Conservation (phyloP, 352 stramenopile genomes). For the Phytophthora fragariae region DNA sequence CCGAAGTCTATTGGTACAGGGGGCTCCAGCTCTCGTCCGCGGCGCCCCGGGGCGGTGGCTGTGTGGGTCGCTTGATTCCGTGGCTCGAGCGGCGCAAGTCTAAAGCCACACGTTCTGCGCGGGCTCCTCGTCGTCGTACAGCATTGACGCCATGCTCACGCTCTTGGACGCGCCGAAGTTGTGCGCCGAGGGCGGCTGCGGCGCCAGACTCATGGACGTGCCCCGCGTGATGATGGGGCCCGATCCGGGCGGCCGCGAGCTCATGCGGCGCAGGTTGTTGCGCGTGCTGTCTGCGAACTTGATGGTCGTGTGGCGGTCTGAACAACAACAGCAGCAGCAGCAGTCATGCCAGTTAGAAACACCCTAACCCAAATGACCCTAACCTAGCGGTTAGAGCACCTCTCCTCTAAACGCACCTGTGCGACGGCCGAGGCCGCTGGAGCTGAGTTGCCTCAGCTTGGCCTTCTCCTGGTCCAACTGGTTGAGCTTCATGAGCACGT, state of each 20-base stretch:
- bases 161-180: slow-evolving; percentile 74
- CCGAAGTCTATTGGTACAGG: slow-evolving; percentile 49
- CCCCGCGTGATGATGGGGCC: slow-evolving; percentile 56
- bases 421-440: slow-evolving; percentile 41
- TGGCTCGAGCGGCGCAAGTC: slow-evolving; percentile 23
- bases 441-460: slow-evolving; percentile 53
- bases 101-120: slow-evolving; percentile 83
- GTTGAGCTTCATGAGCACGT: slow-evolving; percentile 78
- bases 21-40: slow-evolving; percentile 42
- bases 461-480: slow-evolving; percentile 57
- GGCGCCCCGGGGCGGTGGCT: slow-evolving; percentile 22
- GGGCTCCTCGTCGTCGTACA: slow-evolving; percentile 76
- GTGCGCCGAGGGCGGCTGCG: slow-evolving; percentile 48
- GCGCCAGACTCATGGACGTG: slow-evolving; percentile 64
- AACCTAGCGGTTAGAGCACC: too few species aligned
- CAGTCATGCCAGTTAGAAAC: not conserved
- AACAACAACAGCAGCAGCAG: not conserved
- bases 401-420: slow-evolving; percentile 45
- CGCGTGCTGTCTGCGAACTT: slow-evolving; percentile 40
- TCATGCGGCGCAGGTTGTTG: slow-evolving; percentile 70
- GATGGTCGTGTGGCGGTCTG: slow-evolving; percentile 47
- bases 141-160: slow-evolving; percentile 59
- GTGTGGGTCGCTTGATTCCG: not conserved
- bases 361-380: too few species aligned
- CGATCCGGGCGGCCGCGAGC: slow-evolving; percentile 45